Evolutionary conservation across 352 stramenopile species (phyloP).

Genomic region (Phytophthora sp.): DNA sequence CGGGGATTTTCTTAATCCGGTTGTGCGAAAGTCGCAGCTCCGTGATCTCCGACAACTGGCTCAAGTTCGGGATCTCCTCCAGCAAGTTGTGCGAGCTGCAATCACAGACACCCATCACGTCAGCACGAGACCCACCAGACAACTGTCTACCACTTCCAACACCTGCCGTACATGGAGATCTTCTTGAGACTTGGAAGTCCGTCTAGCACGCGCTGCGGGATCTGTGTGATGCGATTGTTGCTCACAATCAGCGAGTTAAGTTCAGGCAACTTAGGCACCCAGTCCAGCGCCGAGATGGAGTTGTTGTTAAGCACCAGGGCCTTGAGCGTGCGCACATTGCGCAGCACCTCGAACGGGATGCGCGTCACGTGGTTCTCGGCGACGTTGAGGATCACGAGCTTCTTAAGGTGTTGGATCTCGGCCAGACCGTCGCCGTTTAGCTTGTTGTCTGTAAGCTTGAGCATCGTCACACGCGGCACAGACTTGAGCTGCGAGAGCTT

Average conservation of each 20-base stretch:
- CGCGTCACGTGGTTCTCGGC: slow-evolving; percentile 79
- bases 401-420: slow-evolving; percentile 78
- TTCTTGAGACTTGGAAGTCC: slow-evolving; percentile 80
- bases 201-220: slow-evolving; percentile 65
- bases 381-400: slow-evolving; percentile 82
- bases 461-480: slow-evolving; percentile 69
- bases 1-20: slow-evolving; percentile 69
- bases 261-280: slow-evolving; percentile 77
- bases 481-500: slow-evolving; percentile 78
- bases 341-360: slow-evolving; percentile 72
- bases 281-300: slow-evolving; percentile 81
- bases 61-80: slow-evolving; percentile 75
- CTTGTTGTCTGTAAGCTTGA: slow-evolving; percentile 83
- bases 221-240: slow-evolving; percentile 80
- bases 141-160: too few relatives aligned
- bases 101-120: slow-evolving; percentile 5
- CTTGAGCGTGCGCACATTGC: slow-evolving; percentile 73
- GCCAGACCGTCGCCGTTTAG: slow-evolving; percentile 71
- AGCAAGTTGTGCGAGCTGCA: slow-evolving; percentile 80
- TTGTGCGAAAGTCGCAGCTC: slow-evolving; percentile 88
- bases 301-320: slow-evolving; percentile 89
- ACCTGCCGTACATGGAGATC: slow-evolving; percentile 85
- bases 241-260: slow-evolving; percentile 88
- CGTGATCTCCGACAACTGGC: slow-evolving; percentile 63
- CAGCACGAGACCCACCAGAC: too few relatives aligned